phyloP scores from a whole-genome alignment of 805 yeast genomes.

The Yarrowia sp. region DNA sequence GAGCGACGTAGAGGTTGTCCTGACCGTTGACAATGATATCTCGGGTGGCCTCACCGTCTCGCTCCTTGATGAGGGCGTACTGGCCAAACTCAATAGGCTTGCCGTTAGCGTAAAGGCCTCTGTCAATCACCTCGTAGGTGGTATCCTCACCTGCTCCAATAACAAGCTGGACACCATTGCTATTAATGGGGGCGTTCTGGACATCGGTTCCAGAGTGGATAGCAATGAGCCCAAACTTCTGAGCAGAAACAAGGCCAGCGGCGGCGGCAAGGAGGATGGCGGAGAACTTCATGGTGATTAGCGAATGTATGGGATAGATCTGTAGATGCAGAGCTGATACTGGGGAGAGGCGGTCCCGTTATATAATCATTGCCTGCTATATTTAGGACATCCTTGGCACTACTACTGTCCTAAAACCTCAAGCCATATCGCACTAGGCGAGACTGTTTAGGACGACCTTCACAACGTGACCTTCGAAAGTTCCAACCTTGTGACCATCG shows the following conservation, averaged over 20 bases:
- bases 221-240: not conserved
- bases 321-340: not conserved
- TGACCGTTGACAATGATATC: constrained; percentile 1
- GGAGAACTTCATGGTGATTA: not conserved
- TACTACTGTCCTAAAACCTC: not conserved
- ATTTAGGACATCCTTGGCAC: not conserved
- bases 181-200: not conserved
- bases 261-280: not conserved
- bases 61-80: not conserved
- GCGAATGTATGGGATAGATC: not conserved
- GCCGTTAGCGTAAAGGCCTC: not conserved
- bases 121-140: not conserved
- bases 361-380: not conserved
- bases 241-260: not conserved
- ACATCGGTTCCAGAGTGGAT: not conserved
- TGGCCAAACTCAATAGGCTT: not conserved
- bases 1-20: not conserved
- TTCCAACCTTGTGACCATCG: not conserved
- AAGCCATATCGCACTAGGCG: not conserved
- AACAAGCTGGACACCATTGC: not conserved
- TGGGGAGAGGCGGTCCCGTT: not conserved
- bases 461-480: not conserved
- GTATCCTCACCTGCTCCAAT: not conserved
- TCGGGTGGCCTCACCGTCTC: not conserved
- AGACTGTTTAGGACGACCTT: not conserved